Conservation (phyloP, 208 protist species). For the Leishmania turanica region DNA sequence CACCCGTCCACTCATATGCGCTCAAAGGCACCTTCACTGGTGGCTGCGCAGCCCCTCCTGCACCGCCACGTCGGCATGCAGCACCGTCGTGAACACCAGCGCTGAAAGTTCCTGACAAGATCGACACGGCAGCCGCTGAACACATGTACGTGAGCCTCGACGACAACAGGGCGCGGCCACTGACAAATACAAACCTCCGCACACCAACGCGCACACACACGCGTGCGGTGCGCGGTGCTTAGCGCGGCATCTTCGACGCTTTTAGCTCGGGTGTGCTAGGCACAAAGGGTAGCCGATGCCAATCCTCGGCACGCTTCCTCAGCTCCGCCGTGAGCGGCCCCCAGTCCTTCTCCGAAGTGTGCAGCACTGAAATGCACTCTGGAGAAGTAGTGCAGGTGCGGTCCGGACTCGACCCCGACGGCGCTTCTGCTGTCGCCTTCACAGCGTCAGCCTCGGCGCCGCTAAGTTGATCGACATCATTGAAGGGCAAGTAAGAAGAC, state of each 20-base stretch:
- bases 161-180: not conserved
- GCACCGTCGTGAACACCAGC: not conserved
- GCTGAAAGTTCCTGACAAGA: not conserved
- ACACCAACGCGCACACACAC: not conserved
- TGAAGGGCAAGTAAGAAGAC: conserved; percentile 25
- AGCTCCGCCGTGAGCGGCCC: conserved; percentile 8
- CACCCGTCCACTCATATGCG: not conserved
- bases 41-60: not conserved
- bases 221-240: not conserved
- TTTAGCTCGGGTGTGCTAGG: conserved; percentile 3
- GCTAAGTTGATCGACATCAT: conserved; percentile 12
- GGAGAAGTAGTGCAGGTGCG: not conserved
- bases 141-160: not conserved
- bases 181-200: not conserved
- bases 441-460: too few species aligned
- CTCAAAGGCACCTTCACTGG: not conserved
- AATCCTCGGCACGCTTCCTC: not conserved
- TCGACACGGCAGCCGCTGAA: not conserved
- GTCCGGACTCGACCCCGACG: not conserved
- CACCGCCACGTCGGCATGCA: not conserved
- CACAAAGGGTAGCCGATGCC: not conserved
- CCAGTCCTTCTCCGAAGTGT: conserved; percentile 16
- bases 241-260: not conserved
- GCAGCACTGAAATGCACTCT: conserved; percentile 2
- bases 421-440: not conserved